Evolutionary conservation across 495 filamentous ascomycete species (phyloP), one percentile per base, ranked within the genome.

Genomic region (Acidiella bohemica): DNA sequence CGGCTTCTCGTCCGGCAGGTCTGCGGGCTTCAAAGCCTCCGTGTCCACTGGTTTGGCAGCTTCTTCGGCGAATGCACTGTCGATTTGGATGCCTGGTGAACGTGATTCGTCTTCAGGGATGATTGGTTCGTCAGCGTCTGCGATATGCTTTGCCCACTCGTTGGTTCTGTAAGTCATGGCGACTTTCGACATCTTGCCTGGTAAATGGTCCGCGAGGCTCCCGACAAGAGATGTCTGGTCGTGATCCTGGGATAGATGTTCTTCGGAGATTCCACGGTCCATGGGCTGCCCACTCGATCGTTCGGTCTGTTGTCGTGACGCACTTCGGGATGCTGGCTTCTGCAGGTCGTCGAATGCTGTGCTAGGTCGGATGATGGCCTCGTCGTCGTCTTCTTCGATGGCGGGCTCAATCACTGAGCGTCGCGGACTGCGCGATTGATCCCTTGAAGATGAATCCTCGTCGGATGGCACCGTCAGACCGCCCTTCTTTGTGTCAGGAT

Each of bases 111-210:
- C 66, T 11, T 88, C 81, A 3, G 23, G 24, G 4, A 73, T 50
- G n/a, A 81, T 76, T 18, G 84, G 86, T 3, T 59, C 62, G 13
- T 94, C 88, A 4, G 88, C 88, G 29, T 68, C 60, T 21, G 76
- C 72, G 14, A 93, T 62, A 59, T 94, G 84, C 53, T 94, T 94
- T 0, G 87, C 85, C 88, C 88, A 96, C 62, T 96, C 87, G 49
- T 93, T 93, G 4, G 86, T 95, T 32, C 88, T 74, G 51, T 90
- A 95, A 0, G 78, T 81, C 53, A 81, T 66, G 0, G 84, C 75
- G 9, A 93, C 67, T 38, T 67, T 78, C 1, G 87, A 87, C n/a
- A 76, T 35, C 14, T 63, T 65, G 2, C 59, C 49, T 2, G 75
- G 74, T 3, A 78, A 60, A 21, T 65, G 63, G 2, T 63, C 63